Conservation (phyloP, 176 grass and related monocot genomes). For the Pharus latifolius region DNA sequence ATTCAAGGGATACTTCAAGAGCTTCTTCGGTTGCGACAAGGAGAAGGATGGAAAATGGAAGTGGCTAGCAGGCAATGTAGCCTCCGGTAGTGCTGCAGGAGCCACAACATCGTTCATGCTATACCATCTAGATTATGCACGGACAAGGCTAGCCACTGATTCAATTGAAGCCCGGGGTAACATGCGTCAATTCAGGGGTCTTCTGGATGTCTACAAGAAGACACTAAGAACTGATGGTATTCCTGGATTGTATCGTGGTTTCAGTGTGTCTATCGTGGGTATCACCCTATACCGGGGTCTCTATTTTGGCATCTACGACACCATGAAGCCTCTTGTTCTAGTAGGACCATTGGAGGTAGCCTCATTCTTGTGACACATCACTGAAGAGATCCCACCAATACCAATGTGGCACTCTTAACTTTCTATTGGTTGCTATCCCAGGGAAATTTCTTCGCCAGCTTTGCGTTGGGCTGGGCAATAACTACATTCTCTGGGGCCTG, state of each 20-base stretch:
- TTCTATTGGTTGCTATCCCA: conserved; percentile 26
- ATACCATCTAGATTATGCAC: conserved; percentile 89
- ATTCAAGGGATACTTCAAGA: conserved; percentile 88
- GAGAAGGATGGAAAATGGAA: conserved; percentile 59
- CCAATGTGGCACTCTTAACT: not conserved
- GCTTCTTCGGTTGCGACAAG: conserved; percentile 53
- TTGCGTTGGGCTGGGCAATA: conserved; percentile 74
- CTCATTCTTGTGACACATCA: conserved; percentile 2
- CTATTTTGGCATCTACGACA: conserved; percentile 90
- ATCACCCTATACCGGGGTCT: conserved; percentile 83
- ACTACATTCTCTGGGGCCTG: conserved; percentile 88
- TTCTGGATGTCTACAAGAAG: conserved; percentile 78
- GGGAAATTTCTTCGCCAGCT: conserved; percentile 91
- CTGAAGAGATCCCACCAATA: not conserved
- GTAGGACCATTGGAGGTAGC: conserved; percentile 77
- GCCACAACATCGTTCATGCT: conserved; percentile 68
- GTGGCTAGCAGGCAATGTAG: conserved; percentile 70
- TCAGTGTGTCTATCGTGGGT: conserved; percentile 69
- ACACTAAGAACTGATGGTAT: conserved; percentile 60
- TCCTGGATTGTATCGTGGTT: conserved; percentile 76
- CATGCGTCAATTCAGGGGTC: conserved; percentile 59
- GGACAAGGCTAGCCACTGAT: conserved; percentile 75
- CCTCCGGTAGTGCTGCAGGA: conserved; percentile 73
- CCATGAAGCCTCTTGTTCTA: conserved; percentile 71
- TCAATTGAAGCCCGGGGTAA: conserved; percentile 40